Base-by-base conservation (phyloP, 257 asterid species). In the Eustoma russellianum region DNA sequence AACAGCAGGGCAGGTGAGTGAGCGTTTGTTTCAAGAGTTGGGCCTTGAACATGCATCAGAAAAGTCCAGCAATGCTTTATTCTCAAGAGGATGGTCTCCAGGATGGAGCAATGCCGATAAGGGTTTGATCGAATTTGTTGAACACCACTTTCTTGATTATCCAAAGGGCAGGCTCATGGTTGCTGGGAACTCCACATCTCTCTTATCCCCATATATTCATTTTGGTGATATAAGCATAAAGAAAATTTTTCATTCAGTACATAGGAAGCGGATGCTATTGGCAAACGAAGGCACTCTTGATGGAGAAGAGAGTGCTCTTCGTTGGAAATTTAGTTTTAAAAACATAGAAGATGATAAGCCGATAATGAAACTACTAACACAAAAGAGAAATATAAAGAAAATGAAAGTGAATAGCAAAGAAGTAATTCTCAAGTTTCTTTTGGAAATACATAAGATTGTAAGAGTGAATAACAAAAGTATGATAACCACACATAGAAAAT, bases 91-190 rank as follows among this genome's bases (percentile, higher is more conserved):
- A 49, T 92, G 98, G 97, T 57, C 87, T 6, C 97, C 98, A 0
- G 94, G 97, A 48, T 92, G 98, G 98, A 71, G 78, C 66, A 70
- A 72, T 51, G 98, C 95, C 0, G 84, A 87, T 64, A 92, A 77
- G 65, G 80, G 80, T 12, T 75, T 88, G 64, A 70, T 64, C 0
- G 95, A 85, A 40, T 88, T 92, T 43, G 5, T 77, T 0, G 91
- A 88, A 53, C 69, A 63, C 51, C 92, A 92, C 56, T 63, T 92
- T 48, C 66, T 66, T 40, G 55, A 70, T 61, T 92, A 92, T 88
- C 81, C 97, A 0, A 79, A 57, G 5, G 86, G 83, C 43, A 73
- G 91, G 72, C 72, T 48, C 43, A 73, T 57, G 51, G 93, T 92
- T 5, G 74, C 84, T 0, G 90, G 85, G 12, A 83, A 79, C 74